Base-by-base conservation (phyloP, 352 stramenopile species). In the Heterotrichella gracilis region DNA sequence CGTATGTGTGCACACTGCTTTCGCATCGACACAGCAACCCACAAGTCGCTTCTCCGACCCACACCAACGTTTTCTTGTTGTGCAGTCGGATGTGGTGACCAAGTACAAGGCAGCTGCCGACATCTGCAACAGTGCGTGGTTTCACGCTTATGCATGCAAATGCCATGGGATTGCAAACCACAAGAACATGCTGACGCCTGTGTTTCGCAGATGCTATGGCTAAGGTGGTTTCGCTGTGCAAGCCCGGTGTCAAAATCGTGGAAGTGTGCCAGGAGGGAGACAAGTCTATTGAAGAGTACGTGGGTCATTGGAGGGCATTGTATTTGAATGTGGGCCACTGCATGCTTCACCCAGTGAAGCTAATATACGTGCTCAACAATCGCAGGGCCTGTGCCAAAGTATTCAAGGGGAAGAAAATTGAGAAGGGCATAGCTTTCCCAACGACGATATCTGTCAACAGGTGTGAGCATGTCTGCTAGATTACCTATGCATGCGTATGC, bases 401-500 rank as follows among this genome's bases (percentile, higher is more conserved):
- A 68, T 96, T 95, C 72, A 95, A 97, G 77, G 90, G 82, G 77
- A 93, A 92, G 78, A 84, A 89, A 71, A 80, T 98, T 2, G 87
- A 97, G 76, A 95, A 96, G 78, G 93, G 93, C 64, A 82, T 99
- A 70, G 91, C 93, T 4, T 99, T 99, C 79, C 93, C 93, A 3
- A 96, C 94, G 64, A 96, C 85, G 74, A 81, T 98, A 23, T 96
- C 86, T 69, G 86, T 96, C 19, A 99, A 99, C 79, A 90, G n/a
- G n/a, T n/a, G n/a, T n/a, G n/a, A n/a, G n/a, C n/a, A n/a, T n/a
- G n/a, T n/a, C n/a, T n/a, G n/a, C n/a, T n/a, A n/a, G n/a, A n/a
- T n/a, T n/a, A n/a, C n/a, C n/a, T n/a, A n/a, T n/a, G n/a, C n/a
- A n/a, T n/a, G n/a, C n/a, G n/a, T n/a, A n/a, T n/a, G n/a, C n/a